Evolutionary conservation across 805 yeast genomes (phyloP), one percentile per base, ranked within the genome.

Genomic region (Suhomyces pyralidae): DNA sequence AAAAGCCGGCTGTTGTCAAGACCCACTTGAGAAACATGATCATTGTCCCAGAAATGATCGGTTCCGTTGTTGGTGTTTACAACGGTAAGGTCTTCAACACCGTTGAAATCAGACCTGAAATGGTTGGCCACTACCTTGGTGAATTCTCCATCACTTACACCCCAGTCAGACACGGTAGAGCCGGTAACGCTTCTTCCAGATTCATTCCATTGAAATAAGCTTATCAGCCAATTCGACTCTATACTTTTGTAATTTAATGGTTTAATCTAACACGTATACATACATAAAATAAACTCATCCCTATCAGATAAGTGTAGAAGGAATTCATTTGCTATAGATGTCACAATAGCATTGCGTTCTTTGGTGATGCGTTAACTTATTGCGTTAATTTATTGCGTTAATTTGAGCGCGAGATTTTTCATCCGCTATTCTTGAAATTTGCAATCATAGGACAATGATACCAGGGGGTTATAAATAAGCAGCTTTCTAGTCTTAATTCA

Each of bases 81-180:
- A 94, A 94, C 86, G 99, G 99, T 83, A 94, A 94, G 85, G 90
- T 83, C 69, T 94, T 94, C 96, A 93, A 93, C 96, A 88, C 86
- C 71, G 97, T 94, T 79, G 99, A 94, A 81, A 82, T 94, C 81
- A 91, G 83, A 80, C 97, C 99, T 74, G 99, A 94, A 85, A 94
- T 94, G 99, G 92, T 93, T 77, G 98, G 99, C 78, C 97, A 93
- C 88, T 94, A 94, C 96, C 89, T 94, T 73, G 99, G 97, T 83
- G 99, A 94, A 85, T 94, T 94, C 90, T 93, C 99, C 73, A 94
- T 94, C 81, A 84, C 99, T 71, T 94, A 94, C 86, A 89, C 96
- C 80, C 99, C 99, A 77, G 97, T 93, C 78, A 90, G 96, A 85
- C 99, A 96, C 85, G 97, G 97, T 87, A 87, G 94, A 84, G 92